phyloP scores from a whole-genome alignment of 768 basidiomycete genomes.

The Suillus ampliporus region DNA sequence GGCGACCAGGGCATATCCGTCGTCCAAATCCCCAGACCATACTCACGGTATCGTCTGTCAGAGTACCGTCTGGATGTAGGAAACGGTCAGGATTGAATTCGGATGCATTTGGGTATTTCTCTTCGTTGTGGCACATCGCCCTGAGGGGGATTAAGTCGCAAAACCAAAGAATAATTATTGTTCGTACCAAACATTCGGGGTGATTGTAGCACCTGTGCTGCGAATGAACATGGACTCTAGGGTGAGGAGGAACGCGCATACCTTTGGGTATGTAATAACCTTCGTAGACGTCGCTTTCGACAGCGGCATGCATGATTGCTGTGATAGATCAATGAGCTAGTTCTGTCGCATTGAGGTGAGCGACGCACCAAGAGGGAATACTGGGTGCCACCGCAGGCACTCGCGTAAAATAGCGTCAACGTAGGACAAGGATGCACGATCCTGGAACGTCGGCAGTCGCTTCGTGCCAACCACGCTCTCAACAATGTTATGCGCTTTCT shows the following conservation, averaged over 20 bases:
- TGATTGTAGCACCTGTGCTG: constrained; percentile 6
- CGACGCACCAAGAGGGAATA: constrained; percentile 22
- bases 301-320: constrained; percentile 31
- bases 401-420: constrained; percentile 22
- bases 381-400: constrained; percentile 16
- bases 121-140: constrained; percentile 54
- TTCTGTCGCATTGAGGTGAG: background rate
- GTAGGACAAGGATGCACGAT: constrained; percentile 20
- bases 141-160: constrained; percentile 19
- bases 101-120: constrained; percentile 55
- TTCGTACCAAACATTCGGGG: constrained; percentile 9
- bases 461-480: constrained; percentile 16
- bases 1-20: constrained; percentile 11
- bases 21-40: constrained; percentile 13
- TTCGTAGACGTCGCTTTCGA: constrained; percentile 44
- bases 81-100: constrained; percentile 60
- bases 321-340: background rate
- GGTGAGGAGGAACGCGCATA: background rate
- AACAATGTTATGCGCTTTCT: constrained; percentile 35
- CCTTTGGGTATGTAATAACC: constrained; percentile 59
- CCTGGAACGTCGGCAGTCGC: constrained; percentile 20
- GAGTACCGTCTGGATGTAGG: constrained; percentile 27
- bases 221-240: background rate
- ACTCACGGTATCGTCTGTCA: constrained; percentile 11
- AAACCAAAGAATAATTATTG: background rate